These are phyloP conservation scores for Rhynchospora breviuscula DNA, from an alignment of 176 grass and related monocot species.

Conservation along the genomic window DNA sequence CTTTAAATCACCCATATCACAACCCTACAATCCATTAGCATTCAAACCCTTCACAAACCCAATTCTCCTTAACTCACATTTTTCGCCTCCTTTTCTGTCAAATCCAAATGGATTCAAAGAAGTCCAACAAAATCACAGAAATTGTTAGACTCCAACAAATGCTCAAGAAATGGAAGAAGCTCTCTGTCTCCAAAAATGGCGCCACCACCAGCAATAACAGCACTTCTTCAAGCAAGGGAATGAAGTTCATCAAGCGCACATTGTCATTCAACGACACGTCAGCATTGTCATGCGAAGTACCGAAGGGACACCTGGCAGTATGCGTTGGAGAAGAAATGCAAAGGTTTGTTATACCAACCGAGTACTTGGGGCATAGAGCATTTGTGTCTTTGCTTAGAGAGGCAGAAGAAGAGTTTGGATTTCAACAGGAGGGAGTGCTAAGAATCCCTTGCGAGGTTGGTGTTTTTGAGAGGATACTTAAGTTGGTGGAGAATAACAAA, in stretches of 20 bases:
- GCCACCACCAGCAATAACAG: background rate
- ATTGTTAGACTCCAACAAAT: constrained; percentile 86
- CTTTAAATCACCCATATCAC: constrained; percentile 9
- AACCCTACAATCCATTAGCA: background rate
- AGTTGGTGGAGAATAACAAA: constrained; percentile 50
- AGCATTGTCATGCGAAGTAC: constrained; percentile 21
- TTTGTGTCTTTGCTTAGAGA: constrained; percentile 72
- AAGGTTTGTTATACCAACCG: constrained; percentile 89
- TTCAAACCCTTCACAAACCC: constrained; percentile 9
- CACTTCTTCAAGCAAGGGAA: constrained; percentile 60
- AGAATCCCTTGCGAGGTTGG: constrained; percentile 76
- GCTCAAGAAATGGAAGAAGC: constrained; percentile 97
- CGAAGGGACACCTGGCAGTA: constrained; percentile 72
- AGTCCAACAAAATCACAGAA: constrained; percentile 93
- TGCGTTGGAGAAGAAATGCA: constrained; percentile 86
- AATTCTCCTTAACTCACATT: background rate
- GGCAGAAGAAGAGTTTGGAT: constrained; percentile 91
- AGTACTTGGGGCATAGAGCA: constrained; percentile 62
- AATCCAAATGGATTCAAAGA: constrained; percentile 38
- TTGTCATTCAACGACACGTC: constrained; percentile 60
- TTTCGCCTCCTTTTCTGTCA: background rate
- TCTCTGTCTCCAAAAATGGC: constrained; percentile 51
- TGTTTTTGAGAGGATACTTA: constrained; percentile 55
- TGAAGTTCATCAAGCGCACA: constrained; percentile 86
- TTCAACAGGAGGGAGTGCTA: constrained; percentile 71